Base-by-base conservation (phyloP, 116 monocot genomes). In the Cymodocea nodosa region DNA sequence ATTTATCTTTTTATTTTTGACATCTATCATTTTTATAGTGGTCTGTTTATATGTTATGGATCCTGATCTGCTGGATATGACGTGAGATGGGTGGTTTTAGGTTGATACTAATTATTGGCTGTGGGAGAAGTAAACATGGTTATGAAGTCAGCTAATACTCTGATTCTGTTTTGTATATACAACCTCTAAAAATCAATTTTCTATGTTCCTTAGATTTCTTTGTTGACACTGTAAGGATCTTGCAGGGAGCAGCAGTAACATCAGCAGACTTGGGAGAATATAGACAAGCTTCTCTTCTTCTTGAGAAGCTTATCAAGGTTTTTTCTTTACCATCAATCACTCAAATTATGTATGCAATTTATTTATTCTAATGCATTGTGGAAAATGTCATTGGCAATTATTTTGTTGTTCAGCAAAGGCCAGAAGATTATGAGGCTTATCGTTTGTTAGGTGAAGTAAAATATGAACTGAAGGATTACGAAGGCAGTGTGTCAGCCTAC, bases 371-470 rank as follows among this genome's bases (percentile, higher is more conserved):
- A 62, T 16, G 19, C 16, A 18, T 16, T 36, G 35, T 68, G 19
- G 36, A 57, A 14, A 23, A 66, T 23, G 19, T 56, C 30, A 30
- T 16, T 53, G 16, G 4, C 34, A 52, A 54, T 34, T 65, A 10
- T 48, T 50, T 23, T 71, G 16, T 64, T 70, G 35, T 53, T 71
- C 74, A 89, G 94, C 84, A 82, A 78, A 85, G 67, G 72, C 84
- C 89, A 22, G 73, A 76, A 53, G 76, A 87, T 58, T 59, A 50
- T 48, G 84, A 89, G 72, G 89, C 82, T 23, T 87, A 80, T 69
- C 82, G 84, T 60, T 79, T 94, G 77, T 73, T 89, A 14, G 89
- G 87, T 71, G 87, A 89, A 81, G 86, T 94, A 12, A 89, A 89
- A 75, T 94, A 82, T 75, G 75, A 80, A 70, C 67, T 84, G 12